Conservation (phyloP, 1,284 basidiomycete species). For the Ustilago trichophora region DNA sequence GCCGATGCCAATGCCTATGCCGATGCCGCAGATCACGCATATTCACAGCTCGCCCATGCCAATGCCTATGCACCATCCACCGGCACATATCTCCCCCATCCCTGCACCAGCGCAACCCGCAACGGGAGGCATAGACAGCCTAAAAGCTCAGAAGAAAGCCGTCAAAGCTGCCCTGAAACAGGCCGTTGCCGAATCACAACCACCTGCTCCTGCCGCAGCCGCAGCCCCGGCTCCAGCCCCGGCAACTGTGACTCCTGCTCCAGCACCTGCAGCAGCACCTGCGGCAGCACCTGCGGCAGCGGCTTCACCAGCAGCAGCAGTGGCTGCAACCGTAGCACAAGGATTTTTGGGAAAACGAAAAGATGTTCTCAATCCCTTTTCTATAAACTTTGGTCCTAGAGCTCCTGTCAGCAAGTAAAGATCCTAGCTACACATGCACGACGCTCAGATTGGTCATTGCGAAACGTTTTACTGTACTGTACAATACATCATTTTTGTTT, state of each 20-base stretch:
- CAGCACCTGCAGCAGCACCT: slow-evolving; percentile 4
- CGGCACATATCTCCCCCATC: slow-evolving; percentile 20
- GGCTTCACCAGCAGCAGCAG: too few relatives aligned
- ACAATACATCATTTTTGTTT: too few relatives aligned
- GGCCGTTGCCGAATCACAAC: slow-evolving; percentile 21
- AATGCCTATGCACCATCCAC: slow-evolving; percentile 16
- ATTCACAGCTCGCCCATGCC: not conserved
- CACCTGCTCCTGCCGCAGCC: slow-evolving; percentile 6
- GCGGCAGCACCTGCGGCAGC: not conserved
- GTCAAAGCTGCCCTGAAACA: slow-evolving; percentile 32
- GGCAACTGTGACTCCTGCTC: slow-evolving; percentile 9
- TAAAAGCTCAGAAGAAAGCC: slow-evolving; percentile 30
- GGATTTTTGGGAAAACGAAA: slow-evolving; percentile 23
- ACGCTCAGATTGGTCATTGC: too few relatives aligned
- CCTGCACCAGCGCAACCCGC: slow-evolving; percentile 3
- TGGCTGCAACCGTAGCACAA: too few relatives aligned
- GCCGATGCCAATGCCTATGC: slow-evolving; percentile 17
- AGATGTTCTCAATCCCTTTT: slow-evolving; percentile 41
- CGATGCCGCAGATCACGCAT: slow-evolving; percentile 14
- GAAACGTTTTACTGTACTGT: too few relatives aligned
- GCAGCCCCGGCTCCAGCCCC: slow-evolving; percentile 2
- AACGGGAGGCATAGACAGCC: too few relatives aligned
- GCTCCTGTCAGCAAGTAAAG: slow-evolving; percentile 26
- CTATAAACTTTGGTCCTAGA: slow-evolving; percentile 39
- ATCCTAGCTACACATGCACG: too few relatives aligned